Evolutionary conservation across 345 rosid genomes (phyloP), one percentile per base, ranked within the genome.

Genomic region (Rhodamnia argentea): DNA sequence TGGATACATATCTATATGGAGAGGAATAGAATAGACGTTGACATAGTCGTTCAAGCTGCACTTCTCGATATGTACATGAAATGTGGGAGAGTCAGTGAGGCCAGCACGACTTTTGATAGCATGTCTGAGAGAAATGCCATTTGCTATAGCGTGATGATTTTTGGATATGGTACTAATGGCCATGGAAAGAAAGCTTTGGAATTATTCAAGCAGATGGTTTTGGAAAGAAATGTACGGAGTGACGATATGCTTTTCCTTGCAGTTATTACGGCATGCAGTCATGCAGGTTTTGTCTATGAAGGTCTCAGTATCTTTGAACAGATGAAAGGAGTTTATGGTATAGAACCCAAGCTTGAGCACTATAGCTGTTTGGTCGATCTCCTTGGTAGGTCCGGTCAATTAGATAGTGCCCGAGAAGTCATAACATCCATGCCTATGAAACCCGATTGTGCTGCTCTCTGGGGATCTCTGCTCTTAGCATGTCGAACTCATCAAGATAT

Each of bases 41-140:
- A 89, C 85, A 64, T 87, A 29, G 87, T 87, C 12, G 83, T 90
- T 84, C 87, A 89, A 60, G 90, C 93, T 26, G 89, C 92, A 1
- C 85, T 91, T 26, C 54, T 89, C 5, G 89, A 89, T 86, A 88
- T 91, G 91, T 90, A 90, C 83, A 89, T 87, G 82, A 91, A 91
- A 85, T 91, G 92, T 53, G 91, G 92, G 52, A 86, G 90, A 50
- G 58, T 87, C 53, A 85, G 89, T 47, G 89, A 90, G 85, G 91
- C 89, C 75, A 51, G 88, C 16, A 83, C 53, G 52, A 55, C 88
- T 14, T 91, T 88, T 56, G 50, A 29, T 52, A 54, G 85, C 84
- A 88, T 87, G 91, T 58, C 90, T 24, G 32, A 87, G 82, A 90
- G 83, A 87, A 88, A 84, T 54, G 85, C 86, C 58, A 83, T 91